Evolutionary conservation across 129 eudicot species (phyloP).

Genomic region (Tagetes patula): DNA sequence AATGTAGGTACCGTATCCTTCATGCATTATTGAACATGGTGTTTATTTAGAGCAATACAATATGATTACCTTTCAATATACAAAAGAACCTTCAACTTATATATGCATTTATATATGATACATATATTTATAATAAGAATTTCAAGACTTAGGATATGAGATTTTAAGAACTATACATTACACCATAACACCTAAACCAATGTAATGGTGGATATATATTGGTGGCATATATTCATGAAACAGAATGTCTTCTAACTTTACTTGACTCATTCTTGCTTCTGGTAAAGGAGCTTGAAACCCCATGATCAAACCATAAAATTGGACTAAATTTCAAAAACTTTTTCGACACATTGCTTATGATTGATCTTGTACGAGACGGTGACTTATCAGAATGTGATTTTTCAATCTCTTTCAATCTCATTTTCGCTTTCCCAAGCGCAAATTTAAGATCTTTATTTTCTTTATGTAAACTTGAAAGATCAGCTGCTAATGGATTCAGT

Average conservation of each 20-base stretch:
- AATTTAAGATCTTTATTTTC: constrained; percentile 84
- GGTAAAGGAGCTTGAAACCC: constrained; percentile 39
- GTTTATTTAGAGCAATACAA: not conserved
- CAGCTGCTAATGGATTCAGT: constrained; percentile 33
- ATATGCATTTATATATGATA: not conserved
- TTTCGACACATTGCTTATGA: constrained; percentile 66
- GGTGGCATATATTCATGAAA: constrained; percentile 29
- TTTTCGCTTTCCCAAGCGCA: constrained; percentile 67
- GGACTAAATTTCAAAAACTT: constrained; percentile 53
- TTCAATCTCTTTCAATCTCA: constrained; percentile 56
- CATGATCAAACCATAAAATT: constrained; percentile 44
- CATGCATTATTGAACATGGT: not conserved
- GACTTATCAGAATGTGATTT: constrained; percentile 42
- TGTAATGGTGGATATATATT: not conserved
- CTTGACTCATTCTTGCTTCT: constrained; percentile 42
- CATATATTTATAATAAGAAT: not conserved
- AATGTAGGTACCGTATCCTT: not conserved
- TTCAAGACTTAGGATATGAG: constrained; percentile 7
- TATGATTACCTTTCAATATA: constrained; percentile 15
- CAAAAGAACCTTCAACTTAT: not conserved
- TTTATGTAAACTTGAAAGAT: constrained; percentile 45
- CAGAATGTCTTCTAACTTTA: constrained; percentile 71
- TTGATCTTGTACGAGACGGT: constrained; percentile 56
- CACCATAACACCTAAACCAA: constrained; percentile 13
- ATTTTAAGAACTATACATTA: constrained; percentile 11